Conservation (phyloP, 129 eudicot species). For the Cynara cardunculus region DNA sequence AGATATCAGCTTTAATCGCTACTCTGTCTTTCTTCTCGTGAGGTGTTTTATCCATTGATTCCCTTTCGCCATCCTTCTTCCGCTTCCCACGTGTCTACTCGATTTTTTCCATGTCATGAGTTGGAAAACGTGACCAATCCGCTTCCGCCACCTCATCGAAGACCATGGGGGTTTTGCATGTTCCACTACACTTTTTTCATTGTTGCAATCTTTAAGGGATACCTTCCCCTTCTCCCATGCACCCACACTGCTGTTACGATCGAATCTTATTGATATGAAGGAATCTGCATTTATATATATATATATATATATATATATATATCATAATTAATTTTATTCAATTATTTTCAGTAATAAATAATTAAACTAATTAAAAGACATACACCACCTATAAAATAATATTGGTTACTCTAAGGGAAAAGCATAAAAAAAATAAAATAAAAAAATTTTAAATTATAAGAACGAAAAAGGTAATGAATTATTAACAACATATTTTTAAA, state of each 20-base stretch:
- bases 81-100: constrained; percentile 45
- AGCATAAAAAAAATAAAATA: no score
- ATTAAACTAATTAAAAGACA: no score
- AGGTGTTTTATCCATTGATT: constrained; percentile 56
- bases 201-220: constrained; percentile 28
- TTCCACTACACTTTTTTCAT: constrained; percentile 58
- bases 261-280: constrained; percentile 81
- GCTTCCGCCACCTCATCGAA: constrained; percentile 78
- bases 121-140: constrained; percentile 75
- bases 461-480: no score
- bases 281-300: constrained; percentile 58
- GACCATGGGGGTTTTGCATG: constrained; percentile 44
- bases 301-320: no score
- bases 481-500: no score
- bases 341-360: no score
- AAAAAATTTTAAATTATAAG: no score
- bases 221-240: constrained; percentile 71
- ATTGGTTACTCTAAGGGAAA: no score
- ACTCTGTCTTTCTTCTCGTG: constrained; percentile 44
- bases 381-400: no score
- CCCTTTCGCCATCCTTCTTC: constrained; percentile 44
- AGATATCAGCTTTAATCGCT: constrained; percentile 27
- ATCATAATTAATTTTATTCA: no score
- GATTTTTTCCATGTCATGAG: constrained; percentile 63
- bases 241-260: constrained; percentile 56